phyloP scores from a whole-genome alignment of 2,329 filamentous ascomycete species.

The Fusarium sp. region DNA sequence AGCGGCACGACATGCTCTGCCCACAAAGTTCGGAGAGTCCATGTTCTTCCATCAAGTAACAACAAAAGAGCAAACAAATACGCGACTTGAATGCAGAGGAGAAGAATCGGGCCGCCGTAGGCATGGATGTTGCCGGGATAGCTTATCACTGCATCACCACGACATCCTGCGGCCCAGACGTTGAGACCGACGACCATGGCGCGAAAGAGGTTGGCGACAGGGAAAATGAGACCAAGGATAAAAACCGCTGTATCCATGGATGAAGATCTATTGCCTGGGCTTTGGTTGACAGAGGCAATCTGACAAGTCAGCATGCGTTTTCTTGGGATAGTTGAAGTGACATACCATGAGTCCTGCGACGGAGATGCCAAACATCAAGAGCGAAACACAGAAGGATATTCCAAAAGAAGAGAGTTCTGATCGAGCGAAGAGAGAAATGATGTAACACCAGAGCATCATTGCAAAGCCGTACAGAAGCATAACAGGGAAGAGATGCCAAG shows the following conservation, averaged over 20 bases:
- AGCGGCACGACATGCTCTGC: background rate
- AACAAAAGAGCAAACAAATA: background rate
- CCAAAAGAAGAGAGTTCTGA: background rate
- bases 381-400: background rate
- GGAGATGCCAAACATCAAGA: background rate
- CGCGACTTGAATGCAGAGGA: background rate
- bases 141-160: background rate
- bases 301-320: background rate
- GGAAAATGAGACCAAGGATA: background rate
- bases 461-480: background rate
- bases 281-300: background rate
- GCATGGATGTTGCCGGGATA: background rate
- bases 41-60: background rate
- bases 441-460: background rate
- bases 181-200: constrained; percentile 2
- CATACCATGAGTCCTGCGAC: background rate
- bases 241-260: background rate
- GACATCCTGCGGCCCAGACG: background rate
- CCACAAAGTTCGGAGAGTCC: background rate
- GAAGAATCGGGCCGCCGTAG: background rate
- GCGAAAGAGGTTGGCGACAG: background rate
- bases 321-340: fast-evolving
- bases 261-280: background rate
- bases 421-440: background rate
- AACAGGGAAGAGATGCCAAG: background rate